Conservation (phyloP, 345 rosid species). For the Noccaea bulbosa region DNA sequence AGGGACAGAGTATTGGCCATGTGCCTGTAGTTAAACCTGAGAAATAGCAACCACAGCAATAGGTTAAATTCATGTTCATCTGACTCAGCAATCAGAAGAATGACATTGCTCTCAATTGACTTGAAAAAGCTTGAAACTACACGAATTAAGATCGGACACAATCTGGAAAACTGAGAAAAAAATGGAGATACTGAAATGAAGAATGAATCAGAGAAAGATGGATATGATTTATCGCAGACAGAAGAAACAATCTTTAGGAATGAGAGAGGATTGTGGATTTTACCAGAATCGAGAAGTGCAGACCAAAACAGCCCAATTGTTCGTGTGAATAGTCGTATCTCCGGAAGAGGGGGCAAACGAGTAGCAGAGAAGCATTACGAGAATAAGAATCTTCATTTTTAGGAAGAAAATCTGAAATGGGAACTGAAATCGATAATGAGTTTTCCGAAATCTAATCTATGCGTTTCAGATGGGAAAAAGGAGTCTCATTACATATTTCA, state of each 20-base stretch:
- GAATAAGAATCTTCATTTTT: constrained; percentile 35
- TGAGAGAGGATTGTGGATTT: neutral
- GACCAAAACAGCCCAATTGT: constrained; percentile 98
- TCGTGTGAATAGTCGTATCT: constrained; percentile 79
- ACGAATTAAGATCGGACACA: neutral
- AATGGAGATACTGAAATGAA: too few relatives aligned
- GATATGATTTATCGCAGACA: too few relatives aligned
- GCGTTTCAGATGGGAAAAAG: constrained; percentile 16
- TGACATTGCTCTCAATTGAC: neutral
- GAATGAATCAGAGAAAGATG: too few relatives aligned
- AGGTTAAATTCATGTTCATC: constrained; percentile 19
- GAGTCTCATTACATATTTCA: neutral
- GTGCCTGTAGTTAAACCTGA: constrained; percentile 97
- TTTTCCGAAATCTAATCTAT: constrained; percentile 20
- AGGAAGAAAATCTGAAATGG: constrained; percentile 10
- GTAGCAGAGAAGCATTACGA: constrained; percentile 43
- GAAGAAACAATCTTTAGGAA: neutral
- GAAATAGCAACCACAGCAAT: constrained; percentile 20
- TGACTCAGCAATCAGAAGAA: constrained; percentile 15
- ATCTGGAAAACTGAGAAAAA: neutral
- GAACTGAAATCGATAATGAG: constrained; percentile 16
- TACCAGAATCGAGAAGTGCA: constrained; percentile 99
- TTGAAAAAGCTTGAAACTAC: neutral
- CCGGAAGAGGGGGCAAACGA: constrained; percentile 52
- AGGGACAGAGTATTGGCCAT: constrained; percentile 97